Conservation (phyloP, 768 basidiomycete genomes). For the Leccinum subtestaceum region DNA sequence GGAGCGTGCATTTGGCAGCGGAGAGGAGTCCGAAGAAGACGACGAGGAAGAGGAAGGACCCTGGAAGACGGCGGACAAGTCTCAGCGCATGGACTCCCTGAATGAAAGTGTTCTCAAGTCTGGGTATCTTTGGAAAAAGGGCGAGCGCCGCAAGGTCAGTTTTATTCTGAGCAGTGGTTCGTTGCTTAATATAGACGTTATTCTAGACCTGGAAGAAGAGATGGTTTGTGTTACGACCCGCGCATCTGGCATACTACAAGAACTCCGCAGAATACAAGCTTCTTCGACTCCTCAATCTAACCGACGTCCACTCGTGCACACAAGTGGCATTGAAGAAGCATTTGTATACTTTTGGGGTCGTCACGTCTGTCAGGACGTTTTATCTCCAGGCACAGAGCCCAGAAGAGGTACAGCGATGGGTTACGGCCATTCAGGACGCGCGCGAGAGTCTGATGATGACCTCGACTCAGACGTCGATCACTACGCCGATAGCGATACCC, state of each 20-base stretch:
- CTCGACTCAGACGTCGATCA: conserved; percentile 53
- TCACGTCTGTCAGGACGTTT: conserved; percentile 86
- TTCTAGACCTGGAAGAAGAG: conserved; percentile 95
- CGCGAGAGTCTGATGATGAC: conserved; percentile 62
- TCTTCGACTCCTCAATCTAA: conserved; percentile 80
- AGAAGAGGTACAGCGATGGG: conserved; percentile 81
- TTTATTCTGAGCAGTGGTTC: background rate
- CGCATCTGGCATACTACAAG: conserved; percentile 96
- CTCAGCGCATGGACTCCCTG: conserved; percentile 43
- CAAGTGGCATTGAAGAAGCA: conserved; percentile 88
- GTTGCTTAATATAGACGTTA: conserved; percentile 5
- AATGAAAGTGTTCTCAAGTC: conserved; percentile 80
- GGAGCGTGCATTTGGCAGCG: conserved; percentile 66
- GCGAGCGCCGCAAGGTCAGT: conserved; percentile 90
- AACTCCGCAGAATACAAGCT: conserved; percentile 92
- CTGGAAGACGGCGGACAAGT: conserved; percentile 54
- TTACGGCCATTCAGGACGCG: conserved; percentile 75
- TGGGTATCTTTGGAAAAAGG: conserved; percentile 97
- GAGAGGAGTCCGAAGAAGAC: conserved; percentile 77
- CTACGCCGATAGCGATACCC: conserved; percentile 55
- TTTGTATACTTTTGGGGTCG: conserved; percentile 84
- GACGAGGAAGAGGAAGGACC: conserved; percentile 65
- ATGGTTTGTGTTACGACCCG: conserved; percentile 94
- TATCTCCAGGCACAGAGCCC: conserved; percentile 79
- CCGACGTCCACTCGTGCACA: conserved; percentile 87